These are phyloP conservation scores for Emmonsiellopsis sp. DNA, from an alignment of 2,329 filamentous ascomycete genomes.

Conservation along the genomic window DNA sequence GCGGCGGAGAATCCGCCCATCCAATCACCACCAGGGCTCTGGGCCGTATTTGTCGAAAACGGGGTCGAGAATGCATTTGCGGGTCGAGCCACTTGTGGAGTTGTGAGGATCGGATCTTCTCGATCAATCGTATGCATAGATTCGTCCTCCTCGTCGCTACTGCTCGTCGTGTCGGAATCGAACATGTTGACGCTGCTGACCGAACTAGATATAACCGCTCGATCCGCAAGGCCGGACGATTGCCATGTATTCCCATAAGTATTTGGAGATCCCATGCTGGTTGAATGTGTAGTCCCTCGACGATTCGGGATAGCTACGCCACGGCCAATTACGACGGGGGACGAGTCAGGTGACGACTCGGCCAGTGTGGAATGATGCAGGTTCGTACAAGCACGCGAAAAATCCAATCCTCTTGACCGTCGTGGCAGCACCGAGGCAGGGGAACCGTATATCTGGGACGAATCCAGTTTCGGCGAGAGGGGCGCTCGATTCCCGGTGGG, in stretches of 20 bases:
- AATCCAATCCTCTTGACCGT: constrained; percentile 82
- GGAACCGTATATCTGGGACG: constrained; percentile 74
- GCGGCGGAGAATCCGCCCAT: constrained; percentile 58
- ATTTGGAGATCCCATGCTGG: constrained; percentile 55
- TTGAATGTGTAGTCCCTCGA: constrained; percentile 33
- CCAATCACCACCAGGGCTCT: constrained; percentile 53
- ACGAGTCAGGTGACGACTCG: constrained; percentile 82
- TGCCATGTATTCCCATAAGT: constrained; percentile 56
- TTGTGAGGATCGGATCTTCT: constrained; percentile 72
- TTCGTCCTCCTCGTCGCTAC: constrained; percentile 52
- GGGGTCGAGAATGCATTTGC: constrained; percentile 33
- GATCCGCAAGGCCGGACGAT: constrained; percentile 59
- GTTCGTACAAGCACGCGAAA: constrained; percentile 85
- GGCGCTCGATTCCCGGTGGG: constrained; percentile 52
- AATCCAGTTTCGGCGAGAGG: constrained; percentile 76
- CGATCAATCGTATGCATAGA: constrained; percentile 56
- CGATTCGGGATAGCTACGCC: constrained; percentile 50
- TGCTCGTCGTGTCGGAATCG: constrained; percentile 67
- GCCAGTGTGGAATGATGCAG: constrained; percentile 92
- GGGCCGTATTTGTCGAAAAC: constrained; percentile 37
- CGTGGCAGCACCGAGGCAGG: constrained; percentile 81
- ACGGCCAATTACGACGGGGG: constrained; percentile 69
- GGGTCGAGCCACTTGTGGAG: constrained; percentile 63
- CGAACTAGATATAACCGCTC: constrained; percentile 65
- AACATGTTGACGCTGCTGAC: constrained; percentile 71